These are phyloP conservation scores for Geoglossum cookeanum DNA, from an alignment of 2,329 filamentous ascomycete genomes.

Conservation along the genomic window DNA sequence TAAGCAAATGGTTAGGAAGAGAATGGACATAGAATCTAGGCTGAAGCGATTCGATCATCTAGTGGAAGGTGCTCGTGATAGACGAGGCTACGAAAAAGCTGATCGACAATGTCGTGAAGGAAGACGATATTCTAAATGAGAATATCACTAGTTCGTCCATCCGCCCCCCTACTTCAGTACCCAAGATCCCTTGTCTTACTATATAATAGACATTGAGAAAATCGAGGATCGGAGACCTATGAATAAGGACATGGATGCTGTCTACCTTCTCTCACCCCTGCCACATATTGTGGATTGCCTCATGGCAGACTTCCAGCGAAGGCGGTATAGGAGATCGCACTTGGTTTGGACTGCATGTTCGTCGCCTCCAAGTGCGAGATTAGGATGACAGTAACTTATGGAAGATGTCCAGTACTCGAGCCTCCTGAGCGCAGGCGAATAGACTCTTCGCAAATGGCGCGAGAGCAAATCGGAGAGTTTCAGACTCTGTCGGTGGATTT, in stretches of 20 bases:
- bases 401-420: constrained; percentile 38
- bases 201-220: constrained; percentile 61
- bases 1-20: constrained; percentile 25
- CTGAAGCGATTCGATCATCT: constrained; percentile 9
- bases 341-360: constrained; percentile 66
- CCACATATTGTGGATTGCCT: constrained; percentile 84
- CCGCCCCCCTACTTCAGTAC: background rate
- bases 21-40: constrained; percentile 5
- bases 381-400: constrained; percentile 10
- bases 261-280: constrained; percentile 77
- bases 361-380: constrained; percentile 13
- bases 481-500: constrained; percentile 75
- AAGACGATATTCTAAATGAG: constrained; percentile 93
- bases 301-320: constrained; percentile 74
- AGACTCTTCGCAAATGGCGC: constrained; percentile 47
- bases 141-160: constrained; percentile 69
- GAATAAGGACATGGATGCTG: constrained; percentile 81
- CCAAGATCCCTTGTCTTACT: constrained; percentile 9
- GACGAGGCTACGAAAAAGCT: constrained; percentile 71
- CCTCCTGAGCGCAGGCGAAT: constrained; percentile 52
- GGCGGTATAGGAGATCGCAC: constrained; percentile 60
- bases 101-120: constrained; percentile 75
- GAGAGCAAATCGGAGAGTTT: constrained; percentile 61
- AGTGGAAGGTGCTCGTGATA: constrained; percentile 96
- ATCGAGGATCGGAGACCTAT: constrained; percentile 71